Evolutionary conservation across 1,139 yeast species (phyloP).

Genomic region (Yamadazyma dendronema): DNA sequence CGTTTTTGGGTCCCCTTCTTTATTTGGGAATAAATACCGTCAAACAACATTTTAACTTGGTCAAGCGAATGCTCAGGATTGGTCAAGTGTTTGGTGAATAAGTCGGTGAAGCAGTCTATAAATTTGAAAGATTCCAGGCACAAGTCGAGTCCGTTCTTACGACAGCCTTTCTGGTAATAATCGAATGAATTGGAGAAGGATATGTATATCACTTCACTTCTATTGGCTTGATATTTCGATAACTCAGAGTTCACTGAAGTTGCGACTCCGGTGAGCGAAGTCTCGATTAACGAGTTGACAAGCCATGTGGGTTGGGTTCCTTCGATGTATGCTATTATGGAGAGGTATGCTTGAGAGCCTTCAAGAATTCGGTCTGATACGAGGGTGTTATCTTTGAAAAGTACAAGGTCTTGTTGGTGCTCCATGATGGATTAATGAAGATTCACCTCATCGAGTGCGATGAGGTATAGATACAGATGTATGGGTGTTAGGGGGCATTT

Average conservation of each 20-base stretch:
- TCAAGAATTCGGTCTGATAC: slow-evolving; percentile 27
- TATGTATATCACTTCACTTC: slow-evolving; percentile 36
- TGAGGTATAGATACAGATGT: neutral
- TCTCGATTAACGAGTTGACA: slow-evolving; percentile 46
- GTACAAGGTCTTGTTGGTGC: slow-evolving; percentile 59
- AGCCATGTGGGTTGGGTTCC: slow-evolving; percentile 75
- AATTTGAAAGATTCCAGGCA: slow-evolving; percentile 32
- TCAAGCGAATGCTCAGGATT: slow-evolving; percentile 20
- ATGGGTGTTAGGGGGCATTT: neutral
- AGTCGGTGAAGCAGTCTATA: slow-evolving; percentile 43
- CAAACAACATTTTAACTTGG: slow-evolving; percentile 23
- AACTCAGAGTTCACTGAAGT: slow-evolving; percentile 35
- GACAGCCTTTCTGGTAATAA: slow-evolving; percentile 37
- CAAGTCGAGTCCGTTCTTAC: slow-evolving; percentile 45
- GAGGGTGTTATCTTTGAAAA: slow-evolving; percentile 55
- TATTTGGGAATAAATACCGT: slow-evolving; percentile 17
- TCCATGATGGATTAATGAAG: too few species aligned
- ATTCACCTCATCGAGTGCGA: too few species aligned
- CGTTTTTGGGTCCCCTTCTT: slow-evolving; percentile 15
- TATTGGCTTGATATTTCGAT: slow-evolving; percentile 15
- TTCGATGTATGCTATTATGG: slow-evolving; percentile 53
- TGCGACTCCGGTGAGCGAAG: slow-evolving; percentile 42
- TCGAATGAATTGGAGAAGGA: slow-evolving; percentile 44
- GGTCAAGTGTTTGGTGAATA: slow-evolving; percentile 32
- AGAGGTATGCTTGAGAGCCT: slow-evolving; percentile 25